Conservation (phyloP, 768 basidiomycete genomes). For the Mycena olivaceomarginata region DNA sequence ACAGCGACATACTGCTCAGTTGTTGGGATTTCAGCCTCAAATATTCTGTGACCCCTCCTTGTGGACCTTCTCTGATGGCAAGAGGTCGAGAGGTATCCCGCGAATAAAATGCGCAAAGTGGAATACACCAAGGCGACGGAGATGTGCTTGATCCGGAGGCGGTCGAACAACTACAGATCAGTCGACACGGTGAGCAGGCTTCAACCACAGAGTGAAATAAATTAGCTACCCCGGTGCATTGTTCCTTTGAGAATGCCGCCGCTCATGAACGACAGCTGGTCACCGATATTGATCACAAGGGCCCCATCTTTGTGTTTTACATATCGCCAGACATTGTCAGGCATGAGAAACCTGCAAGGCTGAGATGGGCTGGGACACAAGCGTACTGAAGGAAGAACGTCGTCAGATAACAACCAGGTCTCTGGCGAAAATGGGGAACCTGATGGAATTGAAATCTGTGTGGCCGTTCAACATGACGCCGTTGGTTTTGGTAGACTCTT, state of each 20-base stretch:
- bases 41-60: constrained; percentile 54
- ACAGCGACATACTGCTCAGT: constrained; percentile 50
- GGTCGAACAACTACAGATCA: constrained; percentile 53
- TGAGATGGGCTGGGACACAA: constrained; percentile 57
- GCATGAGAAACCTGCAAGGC: constrained; percentile 59
- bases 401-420: neutral
- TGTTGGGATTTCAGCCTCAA: constrained; percentile 54
- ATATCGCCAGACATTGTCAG: constrained; percentile 59
- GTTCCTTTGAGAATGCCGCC: constrained; percentile 58
- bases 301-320: constrained; percentile 56
- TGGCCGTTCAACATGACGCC: constrained; percentile 60
- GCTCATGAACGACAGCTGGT: constrained; percentile 59
- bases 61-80: constrained; percentile 56
- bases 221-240: constrained; percentile 55
- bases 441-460: constrained; percentile 57
- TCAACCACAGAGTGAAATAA: neutral
- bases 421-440: neutral
- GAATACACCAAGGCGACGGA: constrained; percentile 57
- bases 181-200: neutral
- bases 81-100: constrained; percentile 50
- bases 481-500: constrained; percentile 55
- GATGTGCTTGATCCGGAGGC: constrained; percentile 52
- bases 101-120: constrained; percentile 58
- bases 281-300: constrained; percentile 59
- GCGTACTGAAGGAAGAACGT: constrained; percentile 42